Evolutionary conservation across 108 stramenopile species (phyloP).

Genomic region (Skeletonema costatum): DNA sequence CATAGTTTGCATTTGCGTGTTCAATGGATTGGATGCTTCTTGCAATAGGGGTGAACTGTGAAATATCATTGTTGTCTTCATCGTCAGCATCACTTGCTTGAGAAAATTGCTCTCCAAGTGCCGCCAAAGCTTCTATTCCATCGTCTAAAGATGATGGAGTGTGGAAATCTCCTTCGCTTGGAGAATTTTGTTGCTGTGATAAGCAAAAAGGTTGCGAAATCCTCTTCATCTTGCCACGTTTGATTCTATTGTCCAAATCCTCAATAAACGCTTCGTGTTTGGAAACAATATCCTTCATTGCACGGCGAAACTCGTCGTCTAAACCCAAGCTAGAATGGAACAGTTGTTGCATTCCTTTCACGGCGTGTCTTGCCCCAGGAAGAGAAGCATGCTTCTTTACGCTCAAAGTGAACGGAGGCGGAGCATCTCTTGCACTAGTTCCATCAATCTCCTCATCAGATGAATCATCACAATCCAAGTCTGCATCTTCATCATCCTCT

Average conservation of each 20-base stretch:
- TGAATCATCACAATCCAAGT: slow-evolving; percentile 5
- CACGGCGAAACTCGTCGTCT: slow-evolving; percentile 69
- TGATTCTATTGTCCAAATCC: slow-evolving; percentile 28
- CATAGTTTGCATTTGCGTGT: slow-evolving; percentile 49
- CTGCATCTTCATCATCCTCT: slow-evolving; percentile 7
- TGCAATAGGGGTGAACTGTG: slow-evolving; percentile 1
- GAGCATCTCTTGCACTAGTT: not conserved
- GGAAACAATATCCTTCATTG: slow-evolving; percentile 59
- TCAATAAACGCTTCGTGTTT: slow-evolving; percentile 36
- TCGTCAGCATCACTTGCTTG: slow-evolving; percentile 19
- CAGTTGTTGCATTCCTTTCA: slow-evolving; percentile 64
- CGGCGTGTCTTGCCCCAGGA: slow-evolving; percentile 69
- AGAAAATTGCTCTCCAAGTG: slow-evolving; percentile 55
- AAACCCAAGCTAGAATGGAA: slow-evolving; percentile 67
- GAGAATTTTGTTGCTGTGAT: not conserved
- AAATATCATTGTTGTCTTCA: not conserved
- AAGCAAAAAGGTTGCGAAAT: not conserved
- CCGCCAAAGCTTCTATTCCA: slow-evolving; percentile 58
- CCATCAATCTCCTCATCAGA: slow-evolving; percentile 6
- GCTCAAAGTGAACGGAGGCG: slow-evolving; percentile 67
- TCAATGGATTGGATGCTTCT: slow-evolving; percentile 2
- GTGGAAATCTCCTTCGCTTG: not conserved
- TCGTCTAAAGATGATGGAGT: slow-evolving; percentile 48
- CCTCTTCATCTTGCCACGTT: not conserved
- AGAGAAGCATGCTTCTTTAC: slow-evolving; percentile 67